Percentiles rank a stretch among this genome's conserved stretches.
Evolutionary conservation across 805 yeast species (phyloP).

Genomic region (Yarrowia sp.): DNA sequence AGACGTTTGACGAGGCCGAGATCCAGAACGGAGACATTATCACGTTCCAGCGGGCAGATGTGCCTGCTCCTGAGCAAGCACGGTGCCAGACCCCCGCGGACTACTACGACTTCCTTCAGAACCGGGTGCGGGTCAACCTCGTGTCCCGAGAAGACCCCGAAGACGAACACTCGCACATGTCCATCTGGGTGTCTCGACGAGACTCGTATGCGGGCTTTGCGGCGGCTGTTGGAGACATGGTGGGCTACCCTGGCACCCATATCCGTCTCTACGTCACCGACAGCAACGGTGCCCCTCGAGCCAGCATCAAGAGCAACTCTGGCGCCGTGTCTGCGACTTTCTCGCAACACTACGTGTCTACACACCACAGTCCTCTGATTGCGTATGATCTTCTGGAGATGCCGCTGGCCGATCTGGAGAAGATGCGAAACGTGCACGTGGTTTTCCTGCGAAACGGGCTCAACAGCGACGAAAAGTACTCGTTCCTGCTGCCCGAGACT

Average conservation of each 20-base stretch:
- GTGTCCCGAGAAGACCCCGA: conserved; percentile 39
- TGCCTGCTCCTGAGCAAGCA: conserved; percentile 1
- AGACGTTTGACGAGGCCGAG: conserved; percentile 48
- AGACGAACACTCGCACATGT: conserved; percentile 43
- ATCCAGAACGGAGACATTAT: conserved; percentile 51
- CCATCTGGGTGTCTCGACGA: conserved; percentile 70
- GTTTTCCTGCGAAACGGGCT: conserved; percentile 13
- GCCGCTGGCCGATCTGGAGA: conserved; percentile 78
- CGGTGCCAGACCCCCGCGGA: conserved; percentile 43
- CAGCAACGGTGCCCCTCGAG: conserved; percentile 58
- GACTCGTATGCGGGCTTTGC: conserved; percentile 68
- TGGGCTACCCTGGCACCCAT: conserved; percentile 64
- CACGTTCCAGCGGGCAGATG: conserved; percentile 48
- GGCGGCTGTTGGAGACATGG: conserved; percentile 60
- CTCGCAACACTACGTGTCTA: conserved; percentile 40
- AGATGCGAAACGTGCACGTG: conserved; percentile 52
- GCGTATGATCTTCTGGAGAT: conserved; percentile 81
- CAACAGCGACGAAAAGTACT: conserved; percentile 2
- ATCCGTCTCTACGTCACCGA: conserved; percentile 71
- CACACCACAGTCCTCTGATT: conserved; percentile 49
- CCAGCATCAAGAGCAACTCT: conserved; percentile 49
- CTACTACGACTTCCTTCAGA: conserved; percentile 49
- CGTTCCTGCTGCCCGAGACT: conserved; percentile 15
- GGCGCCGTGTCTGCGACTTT: conserved; percentile 51
- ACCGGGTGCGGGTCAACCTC: conserved; percentile 47